Evolutionary conservation across 805 yeast species (phyloP), one percentile per base, ranked within the genome.

Genomic region (Starmerella sp.): DNA sequence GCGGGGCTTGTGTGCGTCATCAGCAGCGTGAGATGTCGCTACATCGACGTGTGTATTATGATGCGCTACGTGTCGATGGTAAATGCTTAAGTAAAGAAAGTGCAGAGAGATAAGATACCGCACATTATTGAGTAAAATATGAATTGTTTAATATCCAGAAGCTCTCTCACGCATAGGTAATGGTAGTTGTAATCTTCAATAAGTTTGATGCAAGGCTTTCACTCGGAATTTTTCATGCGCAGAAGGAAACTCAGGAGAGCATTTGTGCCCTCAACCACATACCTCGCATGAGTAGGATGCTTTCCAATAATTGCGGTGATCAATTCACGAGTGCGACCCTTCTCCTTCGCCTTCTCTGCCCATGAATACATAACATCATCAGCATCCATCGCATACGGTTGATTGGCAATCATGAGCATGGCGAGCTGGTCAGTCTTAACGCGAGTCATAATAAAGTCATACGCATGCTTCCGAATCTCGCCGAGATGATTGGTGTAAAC

Each of bases 401-500:
- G 65, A 14, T 55, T 57, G 6, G 64, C 64, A 13, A 61, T 54
- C 53, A 67, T 62, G 57, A 65, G 60, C 55, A 60, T 52, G 43
- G 64, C 57, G 56, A 65, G 45, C 31, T 37, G 35, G 54, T 57
- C 53, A 54, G 58, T 54, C 3, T 57, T 41, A 8, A 54, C 34
- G 5, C 35, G 14, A 17, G 48, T 58, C 39, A 58, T 53, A n/a
- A 62, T 59, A 30, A 39, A 42, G 28, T 54, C 48, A 36, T 51
- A 60, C 1, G 61, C 60, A 11, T 47, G 59, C 29, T 56, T 54
- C 49, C 57, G 61, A 54, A 84, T 67, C 0, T 89, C 82, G 52
- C 79, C 76, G 35, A 77, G 63, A 49, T 57, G 60, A 43, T 75
- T 72, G 60, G 83, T 83, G 65, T 86, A 90, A 14, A 89, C 82